Conservation (phyloP, 345 rosid genomes). For the Moricandia moricandioides region DNA sequence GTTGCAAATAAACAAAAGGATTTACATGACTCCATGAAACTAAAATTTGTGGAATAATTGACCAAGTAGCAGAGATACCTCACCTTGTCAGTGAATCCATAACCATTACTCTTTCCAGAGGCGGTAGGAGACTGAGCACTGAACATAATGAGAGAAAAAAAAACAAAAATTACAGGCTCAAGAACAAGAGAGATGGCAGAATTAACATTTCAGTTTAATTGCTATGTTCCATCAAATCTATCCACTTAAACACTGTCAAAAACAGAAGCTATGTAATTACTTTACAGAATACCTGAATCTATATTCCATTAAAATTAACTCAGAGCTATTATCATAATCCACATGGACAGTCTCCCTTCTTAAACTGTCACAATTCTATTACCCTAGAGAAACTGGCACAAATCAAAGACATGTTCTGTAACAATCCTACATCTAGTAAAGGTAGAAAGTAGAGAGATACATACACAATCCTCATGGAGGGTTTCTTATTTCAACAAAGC, state of each 20-base stretch:
- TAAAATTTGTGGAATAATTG: background rate
- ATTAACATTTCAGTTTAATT: background rate
- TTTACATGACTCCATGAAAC: background rate
- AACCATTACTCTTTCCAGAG: constrained; percentile 74
- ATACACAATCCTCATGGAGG: no score
- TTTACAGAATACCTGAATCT: background rate
- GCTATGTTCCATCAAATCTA: background rate
- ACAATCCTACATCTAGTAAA: background rate
- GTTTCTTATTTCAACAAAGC: no score
- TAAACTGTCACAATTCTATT: background rate
- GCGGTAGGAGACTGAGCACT: constrained; percentile 59
- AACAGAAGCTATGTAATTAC: background rate
- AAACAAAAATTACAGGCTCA: background rate
- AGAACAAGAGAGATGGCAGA: background rate
- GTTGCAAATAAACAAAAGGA: background rate
- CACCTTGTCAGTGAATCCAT: constrained; percentile 98
- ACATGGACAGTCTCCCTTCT: background rate
- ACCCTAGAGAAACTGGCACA: background rate
- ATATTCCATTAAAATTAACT: background rate
- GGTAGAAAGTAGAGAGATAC: background rate
- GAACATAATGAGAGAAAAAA: constrained; percentile 16
- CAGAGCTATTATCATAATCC: background rate
- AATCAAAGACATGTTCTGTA: background rate
- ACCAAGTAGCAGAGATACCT: constrained; percentile 27
- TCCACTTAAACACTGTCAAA: constrained; percentile 9